These are phyloP conservation scores for Gryganskiella cystojenkinii DNA, from an alignment of 192 early-diverging fungal genomes.

Conservation along the genomic window DNA sequence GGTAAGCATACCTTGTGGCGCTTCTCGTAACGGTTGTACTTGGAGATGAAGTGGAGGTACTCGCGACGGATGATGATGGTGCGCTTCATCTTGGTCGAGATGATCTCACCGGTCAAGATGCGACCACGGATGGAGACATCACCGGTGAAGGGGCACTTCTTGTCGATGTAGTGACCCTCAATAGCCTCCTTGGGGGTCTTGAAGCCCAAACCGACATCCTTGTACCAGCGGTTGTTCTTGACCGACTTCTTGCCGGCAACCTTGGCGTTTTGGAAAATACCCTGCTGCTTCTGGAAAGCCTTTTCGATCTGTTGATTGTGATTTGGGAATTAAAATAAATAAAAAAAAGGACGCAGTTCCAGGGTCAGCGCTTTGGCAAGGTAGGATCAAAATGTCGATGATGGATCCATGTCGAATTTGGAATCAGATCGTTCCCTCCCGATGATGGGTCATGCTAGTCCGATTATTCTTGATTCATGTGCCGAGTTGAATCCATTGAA, in stretches of 20 bases:
- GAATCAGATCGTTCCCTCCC: not conserved
- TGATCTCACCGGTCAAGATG: slow-evolving; percentile 93
- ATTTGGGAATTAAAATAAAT: not conserved
- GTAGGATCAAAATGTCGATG: too few relatives aligned
- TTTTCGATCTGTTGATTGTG: slow-evolving; percentile 81
- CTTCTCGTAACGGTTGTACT: slow-evolving; percentile 99
- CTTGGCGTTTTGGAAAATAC: slow-evolving; percentile 95
- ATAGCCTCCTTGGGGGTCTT: slow-evolving; percentile 99
- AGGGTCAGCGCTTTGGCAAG: not conserved
- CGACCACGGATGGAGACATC: slow-evolving; percentile 97
- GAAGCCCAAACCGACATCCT: slow-evolving; percentile 98
- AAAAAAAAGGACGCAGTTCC: not conserved
- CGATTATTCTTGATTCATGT: not conserved
- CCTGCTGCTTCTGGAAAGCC: slow-evolving; percentile 97
- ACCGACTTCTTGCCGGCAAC: slow-evolving; percentile 71
- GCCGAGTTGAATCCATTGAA: too few relatives aligned
- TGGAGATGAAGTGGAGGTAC: slow-evolving; percentile 99
- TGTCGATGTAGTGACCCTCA: slow-evolving; percentile 98
- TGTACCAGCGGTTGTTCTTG: slow-evolving; percentile 93
- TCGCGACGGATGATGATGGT: slow-evolving; percentile 98
- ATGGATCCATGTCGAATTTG: not conserved
- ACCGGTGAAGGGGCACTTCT: slow-evolving; percentile 99
- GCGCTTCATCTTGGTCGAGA: slow-evolving; percentile 98
- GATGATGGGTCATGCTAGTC: not conserved
- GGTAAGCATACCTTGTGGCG: slow-evolving; percentile 82